Percentiles rank a stretch among this genome's conserved stretches.
These are phyloP conservation scores for Wickerhamiella musiphila DNA, from an alignment of 805 yeast species.

Conservation along the genomic window DNA sequence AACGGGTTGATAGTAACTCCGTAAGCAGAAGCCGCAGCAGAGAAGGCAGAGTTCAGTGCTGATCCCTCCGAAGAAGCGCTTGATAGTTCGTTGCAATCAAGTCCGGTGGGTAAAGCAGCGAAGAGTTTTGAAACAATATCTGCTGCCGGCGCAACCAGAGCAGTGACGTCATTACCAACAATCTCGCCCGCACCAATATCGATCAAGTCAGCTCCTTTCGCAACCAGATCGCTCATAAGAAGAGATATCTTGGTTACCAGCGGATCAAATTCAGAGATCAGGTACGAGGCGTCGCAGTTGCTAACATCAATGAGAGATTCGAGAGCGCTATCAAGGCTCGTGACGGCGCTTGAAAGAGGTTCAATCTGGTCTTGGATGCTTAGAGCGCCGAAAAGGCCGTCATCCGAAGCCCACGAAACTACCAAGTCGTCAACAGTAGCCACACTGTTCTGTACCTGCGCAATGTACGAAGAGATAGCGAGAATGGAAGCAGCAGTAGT, in stretches of 20 bases:
- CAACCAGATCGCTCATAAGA: too few relatives aligned
- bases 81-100: not conserved
- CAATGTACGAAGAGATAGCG: too few relatives aligned
- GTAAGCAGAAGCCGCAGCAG: not conserved
- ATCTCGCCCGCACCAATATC: not conserved
- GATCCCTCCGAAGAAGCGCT: not conserved
- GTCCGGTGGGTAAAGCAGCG: not conserved
- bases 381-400: constrained; percentile 8
- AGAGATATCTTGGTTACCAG: too few relatives aligned
- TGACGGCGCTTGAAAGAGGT: constrained; percentile 1
- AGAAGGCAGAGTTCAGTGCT: not conserved
- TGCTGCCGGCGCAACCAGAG: not conserved
- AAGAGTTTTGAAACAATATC: not conserved
- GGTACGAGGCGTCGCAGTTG: too few relatives aligned
- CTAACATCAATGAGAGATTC: constrained; percentile 1
- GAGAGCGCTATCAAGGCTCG: not conserved
- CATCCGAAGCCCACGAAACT: constrained; percentile 4
- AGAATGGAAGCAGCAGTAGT: too few relatives aligned
- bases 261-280: too few relatives aligned
- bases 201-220: too few relatives aligned
- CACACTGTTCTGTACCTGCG: too few relatives aligned
- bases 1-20: not conserved
- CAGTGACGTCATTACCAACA: not conserved
- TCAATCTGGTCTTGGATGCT: constrained; percentile 5
- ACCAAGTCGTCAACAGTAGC: constrained; percentile 3